Percentiles rank a stretch among this genome's conserved stretches.
phyloP scores from a whole-genome alignment of 805 yeast species.

The Isabelozyma gotoi region DNA sequence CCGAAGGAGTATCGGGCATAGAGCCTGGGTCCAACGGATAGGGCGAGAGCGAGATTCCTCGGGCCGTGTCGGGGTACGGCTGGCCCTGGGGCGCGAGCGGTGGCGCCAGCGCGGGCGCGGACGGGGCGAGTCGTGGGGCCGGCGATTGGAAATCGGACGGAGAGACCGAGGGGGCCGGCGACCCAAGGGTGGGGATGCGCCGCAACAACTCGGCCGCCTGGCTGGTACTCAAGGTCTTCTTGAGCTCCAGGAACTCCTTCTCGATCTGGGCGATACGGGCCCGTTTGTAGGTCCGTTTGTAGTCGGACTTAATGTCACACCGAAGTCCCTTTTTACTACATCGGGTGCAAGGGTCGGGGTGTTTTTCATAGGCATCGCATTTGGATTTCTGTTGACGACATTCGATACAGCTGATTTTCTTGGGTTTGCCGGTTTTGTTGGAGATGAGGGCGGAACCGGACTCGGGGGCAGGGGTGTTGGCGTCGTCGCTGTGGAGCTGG shows the following conservation, averaged over 20 bases:
- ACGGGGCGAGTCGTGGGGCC: too few relatives aligned
- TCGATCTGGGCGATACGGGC: constrained; percentile 85
- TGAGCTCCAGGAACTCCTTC: constrained; percentile 69
- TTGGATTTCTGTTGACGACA: constrained; percentile 93
- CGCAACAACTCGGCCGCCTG: constrained; percentile 30
- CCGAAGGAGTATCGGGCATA: constrained; percentile 30
- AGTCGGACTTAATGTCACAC: constrained; percentile 77
- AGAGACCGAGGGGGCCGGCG: not conserved
- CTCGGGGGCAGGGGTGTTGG: constrained; percentile 2
- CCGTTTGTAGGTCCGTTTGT: constrained; percentile 86
- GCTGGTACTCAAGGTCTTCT: constrained; percentile 46
- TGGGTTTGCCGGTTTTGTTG: constrained; percentile 25
- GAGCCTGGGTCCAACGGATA: constrained; percentile 12
- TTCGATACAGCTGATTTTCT: constrained; percentile 87
- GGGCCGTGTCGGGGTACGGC: not conserved
- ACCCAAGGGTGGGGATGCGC: constrained; percentile 21
- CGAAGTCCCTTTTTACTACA: constrained; percentile 68
- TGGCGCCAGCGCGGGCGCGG: too few relatives aligned
- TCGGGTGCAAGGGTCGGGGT: constrained; percentile 80
- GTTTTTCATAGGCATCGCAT: constrained; percentile 79
- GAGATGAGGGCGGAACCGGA: constrained; percentile 4
- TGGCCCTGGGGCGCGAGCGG: not conserved
- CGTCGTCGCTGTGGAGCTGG: constrained; percentile 1
- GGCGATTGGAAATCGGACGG: not conserved
- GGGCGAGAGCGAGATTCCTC: constrained; percentile 8